Conservation (phyloP, 345 rosid genomes). For the Stellera chamaejasme region DNA sequence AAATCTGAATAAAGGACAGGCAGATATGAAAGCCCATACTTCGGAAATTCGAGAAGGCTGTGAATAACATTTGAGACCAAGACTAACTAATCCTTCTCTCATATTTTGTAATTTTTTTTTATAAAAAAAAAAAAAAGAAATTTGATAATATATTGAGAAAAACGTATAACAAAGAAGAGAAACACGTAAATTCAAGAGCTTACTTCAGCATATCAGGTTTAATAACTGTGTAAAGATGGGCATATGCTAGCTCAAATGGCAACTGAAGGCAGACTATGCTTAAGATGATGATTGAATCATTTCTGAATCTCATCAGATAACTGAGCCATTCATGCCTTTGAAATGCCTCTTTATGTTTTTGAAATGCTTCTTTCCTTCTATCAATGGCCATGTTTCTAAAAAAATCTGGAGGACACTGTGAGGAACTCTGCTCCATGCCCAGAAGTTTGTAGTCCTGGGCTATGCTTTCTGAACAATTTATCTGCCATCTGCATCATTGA, state of each 20-base stretch:
- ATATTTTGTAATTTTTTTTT: neutral
- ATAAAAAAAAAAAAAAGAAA: conserved; percentile 3
- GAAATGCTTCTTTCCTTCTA: conserved; percentile 52
- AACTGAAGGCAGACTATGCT: conserved; percentile 86
- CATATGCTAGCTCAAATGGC: conserved; percentile 97
- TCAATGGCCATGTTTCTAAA: conserved; percentile 35
- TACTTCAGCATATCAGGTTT: conserved; percentile 53
- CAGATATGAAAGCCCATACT: neutral
- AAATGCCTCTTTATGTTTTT: conserved; percentile 68
- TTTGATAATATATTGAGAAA: neutral
- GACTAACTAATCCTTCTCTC: neutral
- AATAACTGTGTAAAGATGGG: conserved; percentile 73
- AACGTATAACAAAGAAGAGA: neutral
- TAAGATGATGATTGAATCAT: conserved; percentile 56
- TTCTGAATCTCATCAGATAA: conserved; percentile 66
- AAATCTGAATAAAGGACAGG: conserved; percentile 47
- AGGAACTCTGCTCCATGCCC: conserved; percentile 52
- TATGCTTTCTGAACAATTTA: conserved; percentile 49
- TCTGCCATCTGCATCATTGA: conserved; percentile 59
- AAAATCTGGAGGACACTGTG: conserved; percentile 41
- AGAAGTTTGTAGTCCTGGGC: conserved; percentile 49
- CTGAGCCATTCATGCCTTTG: conserved; percentile 90
- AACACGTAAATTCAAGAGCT: conserved; percentile 19
- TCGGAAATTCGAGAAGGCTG: neutral
- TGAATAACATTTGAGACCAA: neutral